Evolutionary conservation across 1,284 basidiomycete species (phyloP), one percentile per base, ranked within the genome.

Genomic region (Cryptococcus floricola): DNA sequence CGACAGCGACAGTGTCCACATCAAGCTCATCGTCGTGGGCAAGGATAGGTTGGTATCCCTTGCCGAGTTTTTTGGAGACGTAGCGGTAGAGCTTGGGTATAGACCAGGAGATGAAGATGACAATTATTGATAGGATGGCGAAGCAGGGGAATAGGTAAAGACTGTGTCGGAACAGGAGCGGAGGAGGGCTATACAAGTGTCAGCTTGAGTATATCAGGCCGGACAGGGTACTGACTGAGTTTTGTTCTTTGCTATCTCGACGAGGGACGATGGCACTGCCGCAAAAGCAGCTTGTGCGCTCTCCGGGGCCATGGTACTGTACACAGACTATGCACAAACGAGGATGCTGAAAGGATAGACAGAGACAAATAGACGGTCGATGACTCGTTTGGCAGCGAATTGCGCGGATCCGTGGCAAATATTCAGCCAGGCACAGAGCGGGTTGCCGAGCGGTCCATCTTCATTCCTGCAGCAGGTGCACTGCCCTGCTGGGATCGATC

Each of bases 81-180:
- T 47, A 55, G 43, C 57, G 54, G 56, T 63, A 65, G 12, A 67
- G 23, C 46, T 57, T 57, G 4, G 69, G 69, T n/a, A 73, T 31
- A n/a, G 63, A 48, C 39, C 64, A 63, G 14, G 62, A 67, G 45
- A 68, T 56, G 38, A 67, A 56, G 41, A 70, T 69, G 41, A 67
- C 51, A 34, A 60, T n/a, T 7, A 69, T 45, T 2, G 75, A 77
- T 25, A 66, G 37, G 34, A 59, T 45, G 12, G 69, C 71, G 41
- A 74, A 56, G 39, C 72, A 53, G 12, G 76, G 76, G 4, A 77
- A 65, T 48, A 75, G 61, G 51, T 70, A 71, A 14, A 77, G 67
- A 23, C 67, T 70, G 50, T 76, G 68, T n/a, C 53, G 50, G 10
- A 73, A 48, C 27, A 74, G 39, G 19, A 74, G 55, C 4, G 67